Percentiles rank a stretch among this genome's conserved stretches.
These are phyloP conservation scores for Amaranthus hypochondriacus DNA, from an alignment of 148 eudicot species.

Conservation along the genomic window DNA sequence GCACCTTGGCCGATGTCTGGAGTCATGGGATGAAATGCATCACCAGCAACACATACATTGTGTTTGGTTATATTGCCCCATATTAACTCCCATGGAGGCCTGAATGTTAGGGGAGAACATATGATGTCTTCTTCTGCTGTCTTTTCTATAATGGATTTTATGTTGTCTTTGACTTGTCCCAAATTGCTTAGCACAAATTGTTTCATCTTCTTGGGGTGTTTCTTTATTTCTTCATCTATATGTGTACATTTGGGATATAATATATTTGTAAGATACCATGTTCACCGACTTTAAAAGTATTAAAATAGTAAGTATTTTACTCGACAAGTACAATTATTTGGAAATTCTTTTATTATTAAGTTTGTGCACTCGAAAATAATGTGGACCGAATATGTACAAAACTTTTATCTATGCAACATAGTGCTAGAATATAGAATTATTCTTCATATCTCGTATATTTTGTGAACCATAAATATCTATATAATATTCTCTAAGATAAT, in stretches of 20 bases:
- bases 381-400: too few species aligned
- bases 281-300: too few species aligned
- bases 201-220: constrained; percentile 38
- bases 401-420: too few species aligned
- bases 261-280: too few species aligned
- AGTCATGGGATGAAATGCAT: constrained; percentile 61
- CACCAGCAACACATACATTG: constrained; percentile 45
- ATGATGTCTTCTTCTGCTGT: constrained; percentile 25
- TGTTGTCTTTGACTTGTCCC: constrained; percentile 30
- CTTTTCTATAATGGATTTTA: constrained; percentile 24
- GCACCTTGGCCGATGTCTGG: constrained; percentile 57
- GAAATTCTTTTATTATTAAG: too few species aligned
- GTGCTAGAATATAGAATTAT: too few species aligned
- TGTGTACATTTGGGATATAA: not conserved
- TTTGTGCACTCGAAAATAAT: too few species aligned
- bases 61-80: constrained; percentile 36
- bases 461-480: too few species aligned
- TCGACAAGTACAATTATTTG: too few species aligned
- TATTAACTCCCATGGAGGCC: constrained; percentile 45
- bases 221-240: constrained; percentile 33
- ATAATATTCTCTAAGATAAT: too few species aligned
- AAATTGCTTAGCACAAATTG: constrained; percentile 37
- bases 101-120: constrained; percentile 31
- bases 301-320: too few species aligned
- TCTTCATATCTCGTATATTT: too few species aligned